Percentiles rank a stretch among this genome's conserved stretches.
phyloP scores from a whole-genome alignment of 257 asterid genomes.

The Nyctanthes arbortristis region DNA sequence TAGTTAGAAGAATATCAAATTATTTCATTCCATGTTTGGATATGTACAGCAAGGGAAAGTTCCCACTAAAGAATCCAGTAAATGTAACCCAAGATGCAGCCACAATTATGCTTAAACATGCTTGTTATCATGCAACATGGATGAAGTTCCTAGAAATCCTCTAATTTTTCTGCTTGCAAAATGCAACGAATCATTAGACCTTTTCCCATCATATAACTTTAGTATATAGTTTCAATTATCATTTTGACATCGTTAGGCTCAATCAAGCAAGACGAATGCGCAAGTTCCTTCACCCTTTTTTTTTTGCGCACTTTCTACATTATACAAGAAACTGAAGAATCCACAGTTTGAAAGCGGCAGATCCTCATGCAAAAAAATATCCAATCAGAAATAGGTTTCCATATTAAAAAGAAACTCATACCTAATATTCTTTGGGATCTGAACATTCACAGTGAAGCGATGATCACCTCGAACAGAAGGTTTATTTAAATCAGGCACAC shows the following conservation, averaged over 20 bases:
- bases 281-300: background rate
- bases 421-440: conserved; percentile 81
- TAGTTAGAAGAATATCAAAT: background rate
- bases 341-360: conserved; percentile 5
- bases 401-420: conserved; percentile 26
- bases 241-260: background rate
- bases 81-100: background rate
- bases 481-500: conserved; percentile 81
- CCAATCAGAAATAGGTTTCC: conserved; percentile 3
- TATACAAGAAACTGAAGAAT: background rate
- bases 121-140: background rate
- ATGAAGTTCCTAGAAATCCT: background rate
- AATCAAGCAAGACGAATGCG: background rate
- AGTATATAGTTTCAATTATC: background rate
- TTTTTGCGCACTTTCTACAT: conserved; percentile 10
- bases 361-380: conserved; percentile 7
- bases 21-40: background rate
- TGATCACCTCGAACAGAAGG: conserved; percentile 92
- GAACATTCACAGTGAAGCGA: conserved; percentile 73
- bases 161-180: background rate
- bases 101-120: background rate
- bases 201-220: background rate
- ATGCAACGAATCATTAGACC: background rate
- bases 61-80: background rate
- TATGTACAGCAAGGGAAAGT: background rate